These are phyloP conservation scores for Dryadomyces quercus-mongolicae DNA, from an alignment of 2,329 filamentous ascomycete species.

Conservation along the genomic window DNA sequence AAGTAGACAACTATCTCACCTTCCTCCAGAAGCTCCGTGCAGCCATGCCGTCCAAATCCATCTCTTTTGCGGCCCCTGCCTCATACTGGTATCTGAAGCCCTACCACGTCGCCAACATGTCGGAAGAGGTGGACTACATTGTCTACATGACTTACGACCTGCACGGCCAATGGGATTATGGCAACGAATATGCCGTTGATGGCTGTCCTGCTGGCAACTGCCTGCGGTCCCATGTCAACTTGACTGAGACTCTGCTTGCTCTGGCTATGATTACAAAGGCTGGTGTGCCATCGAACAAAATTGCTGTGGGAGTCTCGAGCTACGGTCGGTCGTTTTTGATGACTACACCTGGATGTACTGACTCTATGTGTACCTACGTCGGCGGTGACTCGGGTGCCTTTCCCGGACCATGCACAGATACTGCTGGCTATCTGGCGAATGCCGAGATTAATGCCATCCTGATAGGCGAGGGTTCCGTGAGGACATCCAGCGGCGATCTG, in stretches of 20 bases:
- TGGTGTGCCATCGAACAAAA: constrained; percentile 16
- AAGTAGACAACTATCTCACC: constrained; percentile 23
- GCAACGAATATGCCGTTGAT: constrained; percentile 5
- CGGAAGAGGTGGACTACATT: constrained; percentile 19
- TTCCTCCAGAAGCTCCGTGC: constrained; percentile 16
- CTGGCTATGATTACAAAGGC: constrained; percentile 26
- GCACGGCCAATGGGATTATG: constrained; percentile 27
- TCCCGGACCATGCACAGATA: constrained; percentile 23
- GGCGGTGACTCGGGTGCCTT: constrained; percentile 18
- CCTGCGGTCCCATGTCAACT: constrained; percentile 23
- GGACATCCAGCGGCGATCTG: not conserved
- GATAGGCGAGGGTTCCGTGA: not conserved
- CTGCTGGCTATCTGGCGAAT: constrained; percentile 24
- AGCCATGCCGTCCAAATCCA: constrained; percentile 12
- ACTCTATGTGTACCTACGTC: constrained; percentile 20
- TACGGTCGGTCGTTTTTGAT: constrained; percentile 24
- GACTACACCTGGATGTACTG: constrained; percentile 17
- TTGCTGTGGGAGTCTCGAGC: constrained; percentile 20
- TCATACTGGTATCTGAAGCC: constrained; percentile 21
- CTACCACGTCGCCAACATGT: constrained; percentile 19
- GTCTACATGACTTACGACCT: constrained; percentile 23
- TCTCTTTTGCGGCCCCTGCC: constrained; percentile 17
- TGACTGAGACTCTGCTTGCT: constrained; percentile 21
- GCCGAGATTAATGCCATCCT: constrained; percentile 21
- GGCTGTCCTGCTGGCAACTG: constrained; percentile 20